Evolutionary conservation across 2,329 filamentous ascomycete species (phyloP).

Genomic region (Phaeosphaeria sp.): DNA sequence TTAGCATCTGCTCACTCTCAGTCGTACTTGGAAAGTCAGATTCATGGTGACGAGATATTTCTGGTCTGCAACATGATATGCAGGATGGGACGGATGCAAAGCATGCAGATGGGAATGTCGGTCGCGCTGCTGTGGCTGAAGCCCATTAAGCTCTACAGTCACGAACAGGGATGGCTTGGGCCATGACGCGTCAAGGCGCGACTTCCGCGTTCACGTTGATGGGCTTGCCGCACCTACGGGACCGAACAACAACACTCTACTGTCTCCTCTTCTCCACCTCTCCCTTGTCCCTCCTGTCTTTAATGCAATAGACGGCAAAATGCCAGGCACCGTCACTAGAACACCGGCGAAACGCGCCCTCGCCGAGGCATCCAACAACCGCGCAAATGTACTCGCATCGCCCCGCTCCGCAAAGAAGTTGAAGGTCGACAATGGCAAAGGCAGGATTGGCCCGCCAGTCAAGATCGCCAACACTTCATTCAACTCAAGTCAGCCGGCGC

Average conservation of each 20-base stretch:
- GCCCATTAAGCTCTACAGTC: constrained; percentile 19
- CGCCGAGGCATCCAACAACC: constrained; percentile 53
- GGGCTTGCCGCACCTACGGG: constrained; percentile 24
- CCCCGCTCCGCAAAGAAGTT: constrained; percentile 75
- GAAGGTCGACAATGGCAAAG: constrained; percentile 71
- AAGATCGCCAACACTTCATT: constrained; percentile 65
- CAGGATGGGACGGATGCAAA: not conserved
- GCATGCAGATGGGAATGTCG: not conserved
- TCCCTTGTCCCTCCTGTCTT: too few species aligned
- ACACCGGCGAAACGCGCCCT: constrained; percentile 55
- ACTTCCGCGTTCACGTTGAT: constrained; percentile 30
- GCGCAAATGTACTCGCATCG: constrained; percentile 52
- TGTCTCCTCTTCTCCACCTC: constrained; percentile 3
- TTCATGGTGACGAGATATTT: not conserved
- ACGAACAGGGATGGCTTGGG: constrained; percentile 30
- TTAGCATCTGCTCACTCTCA: too few species aligned
- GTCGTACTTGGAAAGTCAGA: too few species aligned
- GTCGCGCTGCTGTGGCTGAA: constrained; percentile 7
- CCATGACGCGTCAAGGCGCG: constrained; percentile 37
- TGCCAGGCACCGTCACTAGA: constrained; percentile 41
- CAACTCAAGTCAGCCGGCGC: constrained; percentile 74
- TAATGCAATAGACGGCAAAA: constrained; percentile 15
- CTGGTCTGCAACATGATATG: not conserved
- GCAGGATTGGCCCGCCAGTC: constrained; percentile 67
- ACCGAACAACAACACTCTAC: constrained; percentile 22